phyloP scores from a whole-genome alignment of 2,329 filamentous ascomycete genomes.

The Plectosphaerella plurivora region DNA sequence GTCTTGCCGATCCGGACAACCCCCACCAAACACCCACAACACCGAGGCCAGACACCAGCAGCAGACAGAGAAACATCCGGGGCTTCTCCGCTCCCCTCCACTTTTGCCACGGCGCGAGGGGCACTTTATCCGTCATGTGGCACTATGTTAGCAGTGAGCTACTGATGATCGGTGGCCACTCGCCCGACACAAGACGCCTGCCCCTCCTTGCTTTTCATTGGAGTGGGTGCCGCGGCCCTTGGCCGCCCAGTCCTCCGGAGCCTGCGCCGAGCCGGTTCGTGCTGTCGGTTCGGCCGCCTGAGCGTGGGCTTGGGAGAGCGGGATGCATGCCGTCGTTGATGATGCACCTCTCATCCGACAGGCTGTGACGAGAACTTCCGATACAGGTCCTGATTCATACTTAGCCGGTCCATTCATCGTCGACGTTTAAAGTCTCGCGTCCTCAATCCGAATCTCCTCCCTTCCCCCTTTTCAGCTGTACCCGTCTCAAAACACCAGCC shows the following conservation, averaged over 20 bases:
- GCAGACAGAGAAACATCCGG: no score
- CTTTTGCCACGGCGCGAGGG: background rate
- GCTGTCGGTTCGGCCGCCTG: background rate
- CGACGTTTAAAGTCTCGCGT: background rate
- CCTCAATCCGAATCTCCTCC: background rate
- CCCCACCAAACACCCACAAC: background rate
- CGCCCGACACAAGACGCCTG: background rate
- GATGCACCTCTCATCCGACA: no score
- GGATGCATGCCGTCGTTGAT: no score
- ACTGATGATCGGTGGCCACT: background rate
- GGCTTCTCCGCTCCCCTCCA: background rate
- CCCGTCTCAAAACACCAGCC: background rate
- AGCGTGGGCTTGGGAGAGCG: no score
- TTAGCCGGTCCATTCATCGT: background rate
- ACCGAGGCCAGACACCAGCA: no score
- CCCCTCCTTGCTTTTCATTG: no score
- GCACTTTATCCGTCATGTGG: background rate
- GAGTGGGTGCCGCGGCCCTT: background rate
- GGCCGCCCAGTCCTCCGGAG: background rate
- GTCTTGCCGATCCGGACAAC: background rate
- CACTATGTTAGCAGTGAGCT: no score
- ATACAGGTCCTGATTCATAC: background rate
- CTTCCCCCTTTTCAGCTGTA: background rate
- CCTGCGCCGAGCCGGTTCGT: background rate
- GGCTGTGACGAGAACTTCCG: no score